These are phyloP conservation scores for Acanthamoeba pearcei DNA, from an alignment of 208 protist species.

Conservation along the genomic window DNA sequence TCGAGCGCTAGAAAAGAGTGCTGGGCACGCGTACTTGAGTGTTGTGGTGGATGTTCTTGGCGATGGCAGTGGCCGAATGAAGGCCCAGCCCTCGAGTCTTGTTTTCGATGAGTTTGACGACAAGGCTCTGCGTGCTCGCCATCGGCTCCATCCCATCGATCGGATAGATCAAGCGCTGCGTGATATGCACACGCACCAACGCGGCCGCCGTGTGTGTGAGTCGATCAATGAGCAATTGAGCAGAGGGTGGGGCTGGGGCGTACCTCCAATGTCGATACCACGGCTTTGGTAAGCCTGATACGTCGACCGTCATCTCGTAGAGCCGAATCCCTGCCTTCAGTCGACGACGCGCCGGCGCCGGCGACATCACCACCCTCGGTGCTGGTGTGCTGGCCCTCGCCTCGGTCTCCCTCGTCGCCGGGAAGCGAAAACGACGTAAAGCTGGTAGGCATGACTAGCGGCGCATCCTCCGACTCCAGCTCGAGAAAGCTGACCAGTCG, in stretches of 20 bases:
- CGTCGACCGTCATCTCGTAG: neutral
- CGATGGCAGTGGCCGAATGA: neutral
- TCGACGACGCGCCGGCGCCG: neutral
- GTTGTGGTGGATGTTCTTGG: conserved; percentile 70
- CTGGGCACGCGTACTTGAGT: neutral
- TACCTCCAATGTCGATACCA: conserved; percentile 60
- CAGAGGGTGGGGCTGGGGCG: neutral
- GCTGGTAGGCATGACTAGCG: neutral
- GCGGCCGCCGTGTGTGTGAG: neutral
- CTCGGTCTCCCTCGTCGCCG: neutral
- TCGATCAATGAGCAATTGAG: too few relatives aligned
- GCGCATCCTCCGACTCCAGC: neutral
- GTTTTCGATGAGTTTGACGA: conserved; percentile 62
- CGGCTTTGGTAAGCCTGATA: neutral
- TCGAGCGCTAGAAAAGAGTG: neutral
- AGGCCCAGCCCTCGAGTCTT: conserved; percentile 57
- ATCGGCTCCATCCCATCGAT: conserved; percentile 11
- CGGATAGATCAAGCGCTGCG: conserved; percentile 55
- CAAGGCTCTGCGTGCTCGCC: neutral
- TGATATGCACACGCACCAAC: neutral
- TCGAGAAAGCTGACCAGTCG: conserved; percentile 49
- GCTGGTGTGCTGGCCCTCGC: neutral
- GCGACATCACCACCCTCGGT: neutral
- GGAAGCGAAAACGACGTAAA: conserved; percentile 54
- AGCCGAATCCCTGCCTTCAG: neutral